Evolutionary conservation across 352 stramenopile genomes (phyloP), one percentile per base, ranked within the genome.

Genomic region (Pythium dissimile): DNA sequence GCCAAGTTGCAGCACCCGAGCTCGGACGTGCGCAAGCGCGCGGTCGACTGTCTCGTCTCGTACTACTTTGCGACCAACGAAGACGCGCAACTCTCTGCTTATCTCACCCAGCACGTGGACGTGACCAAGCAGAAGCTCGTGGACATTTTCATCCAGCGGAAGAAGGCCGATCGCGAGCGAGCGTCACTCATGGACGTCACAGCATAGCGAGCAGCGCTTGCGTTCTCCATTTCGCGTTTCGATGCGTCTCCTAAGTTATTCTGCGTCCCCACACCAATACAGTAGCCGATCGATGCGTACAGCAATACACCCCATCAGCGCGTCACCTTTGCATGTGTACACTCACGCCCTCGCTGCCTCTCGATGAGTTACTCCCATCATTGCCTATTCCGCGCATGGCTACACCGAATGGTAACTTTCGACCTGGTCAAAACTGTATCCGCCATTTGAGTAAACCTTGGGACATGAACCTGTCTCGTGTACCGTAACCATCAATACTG

Each of bases 61-160:
- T 80, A 86, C 30, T 62, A 89, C 50, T 86, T 89, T 35, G 78
- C 80, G 15, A 72, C 63, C 10, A 61, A 80, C 44, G 75, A 92
- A 53, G 64, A 72, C 32, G 32, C 34, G 0, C 54, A 65, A 13
- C 53, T 87, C 10, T 49, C 82, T 21, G 52, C 62, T 34, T 89
- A 75, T 45, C 61, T 92, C 20, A 39, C 64, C 9, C 39, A 68
- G 8, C 66, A 81, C n/a, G 52, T 87, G 16, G 75, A 87, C 51
- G 63, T 66, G 27, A 86, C 70, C 8, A 80, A 75, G 35, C 64
- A 66, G 45, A 77, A 73, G 46, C 52, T 92, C 12, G 69, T 92
- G 10, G 69, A 88, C 27, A 90, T 92, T 62, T 92, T 86, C 67
- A 85, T 92, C 27, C 68, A 88, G 45, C 82, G 80, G 34, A 61